Evolutionary conservation across 2,329 filamentous ascomycete genomes (phyloP).

Genomic region (Pseudocercospora eumusae): DNA sequence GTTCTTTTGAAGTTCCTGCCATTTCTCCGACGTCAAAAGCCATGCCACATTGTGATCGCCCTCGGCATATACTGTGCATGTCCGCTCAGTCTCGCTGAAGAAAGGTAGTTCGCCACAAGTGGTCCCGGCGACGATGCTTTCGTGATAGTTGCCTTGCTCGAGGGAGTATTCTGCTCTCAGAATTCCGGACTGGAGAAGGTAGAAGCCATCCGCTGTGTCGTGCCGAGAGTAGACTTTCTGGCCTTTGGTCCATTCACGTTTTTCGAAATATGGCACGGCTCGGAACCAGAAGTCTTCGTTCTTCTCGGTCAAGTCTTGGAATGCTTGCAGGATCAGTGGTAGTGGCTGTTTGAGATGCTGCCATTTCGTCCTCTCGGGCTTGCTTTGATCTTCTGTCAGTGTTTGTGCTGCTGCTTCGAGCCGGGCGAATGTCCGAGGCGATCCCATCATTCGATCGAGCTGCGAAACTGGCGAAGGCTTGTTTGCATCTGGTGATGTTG

Average conservation of each 20-base stretch:
- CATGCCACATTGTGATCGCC: slow-evolving; percentile 66
- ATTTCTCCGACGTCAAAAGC: slow-evolving; percentile 71
- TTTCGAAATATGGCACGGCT: slow-evolving; percentile 71
- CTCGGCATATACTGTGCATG: slow-evolving; percentile 82
- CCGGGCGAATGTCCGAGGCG: slow-evolving; percentile 76
- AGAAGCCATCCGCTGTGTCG: slow-evolving; percentile 77
- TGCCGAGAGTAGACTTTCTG: slow-evolving; percentile 76
- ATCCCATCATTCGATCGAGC: slow-evolving; percentile 55
- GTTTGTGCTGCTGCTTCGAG: slow-evolving; percentile 76
- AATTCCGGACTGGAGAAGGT: slow-evolving; percentile 85
- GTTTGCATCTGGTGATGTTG: slow-evolving; percentile 31
- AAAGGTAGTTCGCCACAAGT: slow-evolving; percentile 96
- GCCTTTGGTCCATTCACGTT: slow-evolving; percentile 66
- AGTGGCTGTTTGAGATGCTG: slow-evolving; percentile 86
- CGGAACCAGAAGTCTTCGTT: slow-evolving; percentile 97
- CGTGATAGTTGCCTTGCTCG: slow-evolving; percentile 83
- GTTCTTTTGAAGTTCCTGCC: slow-evolving; percentile 69
- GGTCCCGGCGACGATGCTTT: slow-evolving; percentile 90
- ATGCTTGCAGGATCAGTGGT: slow-evolving; percentile 90
- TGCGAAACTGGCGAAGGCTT: slow-evolving; percentile 32
- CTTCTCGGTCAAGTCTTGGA: slow-evolving; percentile 79
- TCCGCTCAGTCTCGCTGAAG: slow-evolving; percentile 86
- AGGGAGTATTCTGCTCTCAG: slow-evolving; percentile 86
- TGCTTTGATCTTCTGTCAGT: slow-evolving; percentile 58
- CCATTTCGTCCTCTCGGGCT: slow-evolving; percentile 67